Conservation (phyloP, 1,284 basidiomycete genomes). For the Moesziomyces antarcticus region DNA sequence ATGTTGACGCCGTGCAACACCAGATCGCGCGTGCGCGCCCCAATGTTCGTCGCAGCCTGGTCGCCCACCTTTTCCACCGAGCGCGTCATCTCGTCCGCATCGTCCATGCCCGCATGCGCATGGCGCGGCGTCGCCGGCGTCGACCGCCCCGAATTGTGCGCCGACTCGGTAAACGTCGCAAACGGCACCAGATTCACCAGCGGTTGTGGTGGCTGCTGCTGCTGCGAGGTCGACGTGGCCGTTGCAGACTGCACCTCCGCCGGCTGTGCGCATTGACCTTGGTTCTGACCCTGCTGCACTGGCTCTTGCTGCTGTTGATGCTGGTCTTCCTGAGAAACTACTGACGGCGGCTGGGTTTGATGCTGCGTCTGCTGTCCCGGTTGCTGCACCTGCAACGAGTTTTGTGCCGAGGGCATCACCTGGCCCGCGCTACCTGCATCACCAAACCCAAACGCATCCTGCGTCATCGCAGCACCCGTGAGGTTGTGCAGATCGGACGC, state of each 20-base stretch:
- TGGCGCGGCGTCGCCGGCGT: slow-evolving; percentile 36
- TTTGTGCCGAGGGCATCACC: background rate
- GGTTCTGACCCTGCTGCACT: slow-evolving; percentile 5
- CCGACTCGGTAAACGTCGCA: slow-evolving; percentile 38
- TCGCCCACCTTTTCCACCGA: slow-evolving; percentile 46
- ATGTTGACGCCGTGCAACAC: slow-evolving; percentile 54
- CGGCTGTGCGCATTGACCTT: background rate
- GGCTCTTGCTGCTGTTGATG: slow-evolving; percentile 3
- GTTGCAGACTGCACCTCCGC: background rate
- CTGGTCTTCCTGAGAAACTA: slow-evolving; percentile 10
- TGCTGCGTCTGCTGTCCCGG: slow-evolving; percentile 11
- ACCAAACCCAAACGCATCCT: slow-evolving; percentile 19
- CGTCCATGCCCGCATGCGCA: slow-evolving; percentile 19
- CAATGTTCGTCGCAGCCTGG: slow-evolving; percentile 43
- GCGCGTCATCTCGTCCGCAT: slow-evolving; percentile 40
- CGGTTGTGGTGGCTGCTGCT: slow-evolving; percentile 22
- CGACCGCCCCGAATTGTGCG: slow-evolving; percentile 36
- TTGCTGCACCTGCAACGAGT: slow-evolving; percentile 3
- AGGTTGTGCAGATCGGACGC: slow-evolving; percentile 11
- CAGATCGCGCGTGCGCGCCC: slow-evolving; percentile 40
- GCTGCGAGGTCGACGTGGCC: slow-evolving; percentile 9
- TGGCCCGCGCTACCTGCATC: slow-evolving; percentile 8
- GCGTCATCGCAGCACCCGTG: slow-evolving; percentile 1
- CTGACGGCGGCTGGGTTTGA: background rate
- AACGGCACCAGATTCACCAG: slow-evolving; percentile 30